A percentile compares a stretch with the other conserved stretches of the same genome.
Conservation (phyloP, 257 asterid genomes). For the Solanum rostratum region DNA sequence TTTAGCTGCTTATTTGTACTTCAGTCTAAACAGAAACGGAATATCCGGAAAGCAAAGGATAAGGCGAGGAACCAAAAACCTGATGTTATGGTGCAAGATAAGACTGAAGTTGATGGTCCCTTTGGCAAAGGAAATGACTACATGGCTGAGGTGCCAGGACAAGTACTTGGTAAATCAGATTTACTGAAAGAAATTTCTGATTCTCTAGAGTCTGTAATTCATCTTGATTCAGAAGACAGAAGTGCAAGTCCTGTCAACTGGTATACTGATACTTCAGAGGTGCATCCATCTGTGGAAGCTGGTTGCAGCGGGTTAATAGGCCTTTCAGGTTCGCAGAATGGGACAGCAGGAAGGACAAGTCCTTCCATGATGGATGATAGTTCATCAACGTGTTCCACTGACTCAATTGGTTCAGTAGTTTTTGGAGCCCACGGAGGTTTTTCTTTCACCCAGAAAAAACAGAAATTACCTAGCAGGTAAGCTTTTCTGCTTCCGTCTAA, state of each 20-base stretch:
- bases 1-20: background rate
- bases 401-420: constrained; percentile 49
- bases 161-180: constrained; percentile 33
- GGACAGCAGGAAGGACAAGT: background rate
- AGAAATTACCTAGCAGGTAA: constrained; percentile 29
- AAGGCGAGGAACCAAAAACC: constrained; percentile 50
- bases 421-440: constrained; percentile 23
- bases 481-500: background rate
- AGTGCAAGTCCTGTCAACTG: constrained; percentile 43
- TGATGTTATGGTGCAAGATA: constrained; percentile 14
- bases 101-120: constrained; percentile 33
- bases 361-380: constrained; percentile 42
- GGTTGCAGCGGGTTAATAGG: background rate
- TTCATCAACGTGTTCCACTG: constrained; percentile 86
- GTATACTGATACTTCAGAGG: constrained; percentile 23
- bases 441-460: constrained; percentile 22
- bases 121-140: constrained; percentile 22
- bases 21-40: constrained; percentile 74
- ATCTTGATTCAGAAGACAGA: constrained; percentile 59
- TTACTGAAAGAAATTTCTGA: constrained; percentile 60
- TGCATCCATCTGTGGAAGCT: background rate
- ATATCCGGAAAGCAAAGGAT: constrained; percentile 60
- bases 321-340: background rate
- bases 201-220: constrained; percentile 38
- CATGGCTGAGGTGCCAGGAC: constrained; percentile 21